Evolutionary conservation across 345 rosid species (phyloP).

Genomic region (Barbarea vulgaris): DNA sequence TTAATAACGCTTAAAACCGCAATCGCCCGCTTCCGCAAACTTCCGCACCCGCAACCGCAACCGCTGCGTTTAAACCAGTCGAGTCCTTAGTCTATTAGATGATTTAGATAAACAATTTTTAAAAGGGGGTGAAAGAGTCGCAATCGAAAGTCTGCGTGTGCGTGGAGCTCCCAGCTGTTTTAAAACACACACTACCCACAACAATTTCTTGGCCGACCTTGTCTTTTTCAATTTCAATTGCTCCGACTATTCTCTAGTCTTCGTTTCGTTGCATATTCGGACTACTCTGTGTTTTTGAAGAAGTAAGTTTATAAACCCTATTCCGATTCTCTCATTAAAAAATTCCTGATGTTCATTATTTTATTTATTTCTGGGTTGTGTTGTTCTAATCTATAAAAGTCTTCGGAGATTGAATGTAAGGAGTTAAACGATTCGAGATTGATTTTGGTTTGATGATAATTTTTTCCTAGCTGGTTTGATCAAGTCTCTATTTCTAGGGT

Average conservation of each 20-base stretch:
- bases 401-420: neutral
- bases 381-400: neutral
- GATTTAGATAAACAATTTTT: neutral
- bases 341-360: neutral
- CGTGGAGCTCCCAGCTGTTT: slow-evolving; percentile 37
- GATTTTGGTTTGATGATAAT: neutral
- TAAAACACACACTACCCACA: slow-evolving; percentile 19
- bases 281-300: neutral
- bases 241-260: neutral
- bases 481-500: slow-evolving; percentile 11
- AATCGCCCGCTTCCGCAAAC: no score
- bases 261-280: neutral
- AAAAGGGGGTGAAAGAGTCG: neutral
- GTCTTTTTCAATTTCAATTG: neutral
- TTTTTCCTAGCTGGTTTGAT: neutral
- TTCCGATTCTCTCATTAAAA: neutral
- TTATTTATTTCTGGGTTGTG: neutral
- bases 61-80: no score
- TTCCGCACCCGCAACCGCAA: no score
- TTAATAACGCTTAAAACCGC: no score
- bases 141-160: slow-evolving; percentile 24
- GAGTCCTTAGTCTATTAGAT: no score
- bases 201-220: neutral
- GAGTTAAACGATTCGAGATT: neutral
- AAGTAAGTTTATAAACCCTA: slow-evolving; percentile 8